Evolutionary conservation across 2,329 filamentous ascomycete genomes (phyloP).

Genomic region (Fusarium udum): DNA sequence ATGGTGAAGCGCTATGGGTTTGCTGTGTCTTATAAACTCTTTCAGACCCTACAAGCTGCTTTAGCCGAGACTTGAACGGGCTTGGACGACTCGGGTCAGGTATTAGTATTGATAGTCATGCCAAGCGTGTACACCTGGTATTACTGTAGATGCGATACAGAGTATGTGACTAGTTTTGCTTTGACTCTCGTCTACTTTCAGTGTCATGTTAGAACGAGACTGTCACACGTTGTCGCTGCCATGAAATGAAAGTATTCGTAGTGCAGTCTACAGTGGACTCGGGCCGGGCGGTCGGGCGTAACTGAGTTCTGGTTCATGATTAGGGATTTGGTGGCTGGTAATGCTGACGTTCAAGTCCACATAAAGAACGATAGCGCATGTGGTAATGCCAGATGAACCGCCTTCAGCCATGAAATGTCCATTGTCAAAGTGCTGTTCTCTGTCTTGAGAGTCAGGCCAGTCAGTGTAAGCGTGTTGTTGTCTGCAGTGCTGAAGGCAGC

Average conservation of each 20-base stretch:
- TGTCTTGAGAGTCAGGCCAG: background rate
- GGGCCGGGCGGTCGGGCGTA: background rate
- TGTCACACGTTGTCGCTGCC: background rate
- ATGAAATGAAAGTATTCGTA: background rate
- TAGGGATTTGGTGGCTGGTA: too few species aligned
- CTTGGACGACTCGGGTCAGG: background rate
- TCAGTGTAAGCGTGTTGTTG: background rate
- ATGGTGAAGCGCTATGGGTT: background rate
- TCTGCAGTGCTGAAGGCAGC: too few species aligned
- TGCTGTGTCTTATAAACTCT: background rate
- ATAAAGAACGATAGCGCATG: background rate
- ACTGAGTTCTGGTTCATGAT: too few species aligned
- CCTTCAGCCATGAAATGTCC: too few species aligned
- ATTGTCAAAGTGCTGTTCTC: background rate
- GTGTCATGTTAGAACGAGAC: background rate
- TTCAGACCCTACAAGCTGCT: background rate
- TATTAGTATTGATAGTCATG: background rate
- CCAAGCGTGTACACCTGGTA: background rate
- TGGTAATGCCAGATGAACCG: background rate
- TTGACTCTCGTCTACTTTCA: fast-evolving
- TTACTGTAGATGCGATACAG: background rate
- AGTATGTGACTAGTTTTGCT: fast-evolving
- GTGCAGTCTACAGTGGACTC: background rate
- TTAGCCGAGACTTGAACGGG: background rate
- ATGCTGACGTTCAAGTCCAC: background rate